Evolutionary conservation across 140 eudicot species (phyloP), one percentile per base, ranked within the genome.

Genomic region (Flaveria floridana): DNA sequence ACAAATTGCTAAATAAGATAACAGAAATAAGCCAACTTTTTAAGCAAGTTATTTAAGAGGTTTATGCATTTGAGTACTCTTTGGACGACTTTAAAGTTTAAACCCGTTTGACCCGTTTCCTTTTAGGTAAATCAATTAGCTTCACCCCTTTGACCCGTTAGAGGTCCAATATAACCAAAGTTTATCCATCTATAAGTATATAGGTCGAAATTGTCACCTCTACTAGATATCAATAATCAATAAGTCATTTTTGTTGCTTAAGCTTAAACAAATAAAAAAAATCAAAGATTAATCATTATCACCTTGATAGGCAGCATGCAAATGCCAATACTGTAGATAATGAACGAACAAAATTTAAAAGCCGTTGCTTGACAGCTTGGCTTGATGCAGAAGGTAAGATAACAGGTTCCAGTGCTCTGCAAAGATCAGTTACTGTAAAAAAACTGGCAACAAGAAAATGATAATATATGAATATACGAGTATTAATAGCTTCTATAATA

Each of bases 281-380:
- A 20, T 15, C 50, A n/a, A 55, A 57, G 21, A 77, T 18, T 16
- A 57, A 66, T 7, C 14, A 62, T 70, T 7, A 44, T 85, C 85
- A 89, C 96, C 96, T 82, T 23, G 96, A 85, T 61, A 87, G 80
- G 65, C 96, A 87, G 74, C 85, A 90, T 16, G 91, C 87, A 76
- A 90, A 84, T 13, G 96, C 88, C 82, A 90, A 34, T 66, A 90
- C 89, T 16, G 96, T 88, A 67, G 96, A 90, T 70, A 90, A 84
- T 52, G 96, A 87, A 44, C 85, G 94, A 37, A 87, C 84, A 86
- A 90, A 87, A 82, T 78, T 81, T 50, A 90, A 79, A 76, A 90
- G 86, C 69, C 95, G 73, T 78, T 90, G 96, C 88, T 90, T 90
- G 72, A 86, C 90, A 64, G 84, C 95, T 74, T 85, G 95, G 89